Percentiles rank a stretch among this genome's conserved stretches.
phyloP scores from a whole-genome alignment of 2,329 filamentous ascomycete genomes.

The Blastomyces silverae region DNA sequence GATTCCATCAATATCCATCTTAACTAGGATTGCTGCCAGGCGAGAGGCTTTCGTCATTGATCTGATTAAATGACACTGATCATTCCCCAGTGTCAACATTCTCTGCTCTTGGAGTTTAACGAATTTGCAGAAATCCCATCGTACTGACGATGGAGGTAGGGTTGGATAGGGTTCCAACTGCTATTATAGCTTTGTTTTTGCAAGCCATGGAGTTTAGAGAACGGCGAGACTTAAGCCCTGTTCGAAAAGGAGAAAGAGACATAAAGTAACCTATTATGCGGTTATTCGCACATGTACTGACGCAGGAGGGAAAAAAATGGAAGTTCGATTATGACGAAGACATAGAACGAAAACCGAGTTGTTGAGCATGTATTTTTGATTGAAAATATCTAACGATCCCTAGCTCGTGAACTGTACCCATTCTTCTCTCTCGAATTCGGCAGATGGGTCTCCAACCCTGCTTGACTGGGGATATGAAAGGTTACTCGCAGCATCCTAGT shows the following conservation, averaged over 20 bases:
- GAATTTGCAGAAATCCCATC: not conserved
- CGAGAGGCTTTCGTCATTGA: not conserved
- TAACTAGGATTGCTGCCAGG: not conserved
- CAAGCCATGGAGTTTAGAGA: not conserved
- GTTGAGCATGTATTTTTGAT: not conserved
- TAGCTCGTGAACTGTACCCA: not conserved
- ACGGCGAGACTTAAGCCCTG: not conserved
- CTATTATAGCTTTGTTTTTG: not conserved
- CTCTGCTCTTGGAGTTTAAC: not conserved
- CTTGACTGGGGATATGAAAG: constrained; percentile 13
- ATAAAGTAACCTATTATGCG: not conserved
- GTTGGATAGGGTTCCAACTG: not conserved
- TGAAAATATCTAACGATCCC: constrained; percentile 5
- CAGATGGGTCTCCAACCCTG: constrained; percentile 4
- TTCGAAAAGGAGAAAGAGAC: not conserved
- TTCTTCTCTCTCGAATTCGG: constrained; percentile 7
- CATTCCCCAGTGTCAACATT: not conserved
- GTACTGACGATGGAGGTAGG: not conserved
- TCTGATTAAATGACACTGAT: not conserved
- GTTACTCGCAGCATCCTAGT: constrained; percentile 14
- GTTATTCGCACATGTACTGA: not conserved
- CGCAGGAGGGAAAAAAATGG: not conserved
- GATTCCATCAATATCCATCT: constrained; percentile 2
- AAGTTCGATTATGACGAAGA: not conserved
- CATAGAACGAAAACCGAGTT: constrained; percentile 1